Evolutionary conservation across 73 alveolate genomes (phyloP), one percentile per base, ranked within the genome.

Genomic region (Paramecium octaurelia): DNA sequence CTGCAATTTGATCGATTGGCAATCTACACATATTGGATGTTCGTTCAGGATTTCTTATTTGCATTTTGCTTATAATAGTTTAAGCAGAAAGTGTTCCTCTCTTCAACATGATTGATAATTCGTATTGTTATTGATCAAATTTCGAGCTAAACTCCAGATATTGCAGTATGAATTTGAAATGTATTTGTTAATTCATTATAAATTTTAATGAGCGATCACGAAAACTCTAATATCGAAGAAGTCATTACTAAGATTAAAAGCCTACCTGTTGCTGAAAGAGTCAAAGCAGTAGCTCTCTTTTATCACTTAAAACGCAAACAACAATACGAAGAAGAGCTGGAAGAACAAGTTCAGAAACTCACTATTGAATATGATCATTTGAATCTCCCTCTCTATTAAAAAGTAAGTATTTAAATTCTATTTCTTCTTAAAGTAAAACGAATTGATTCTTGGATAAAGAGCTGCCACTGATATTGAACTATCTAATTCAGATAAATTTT

Each of bases 381-480:
- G 36, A 59, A 64, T 58, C 84, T 87, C 36, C 93, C 93, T 48
- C 43, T 87, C 50, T 87, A 87, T 54, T 58, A 54, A 34, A 87
- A 87, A 76, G 93, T 87, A 87, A 5, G 35, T 0, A 84, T 27
- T 1, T 54, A 24, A 83, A 35, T 23, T 60, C 46, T n/a, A 24
- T 31, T 57, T 86, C 24, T 36, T 14, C n/a, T 31, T 8, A 54
- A 18, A 87, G 48, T 64, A 87, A 77, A 87, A 73, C 40, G 77
- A 87, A 87, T 38, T 64, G 16, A 87, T 87, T 18, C 71, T 60
- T 38, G 88, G 86, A 60, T 54, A 57, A 35, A 87, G 93, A 87
- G 93, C 68, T 16, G 86, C 93, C 83, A 87, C 89, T n/a, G 88
- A 60, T 23, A 86, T 59, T 59, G 93, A 87, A 40, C 73, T 87